A percentile compares a stretch with the other conserved stretches of the same genome.
These are phyloP conservation scores for Suzukiozyma palmioleophila DNA, from an alignment of 1,139 yeast genomes.

Conservation along the genomic window DNA sequence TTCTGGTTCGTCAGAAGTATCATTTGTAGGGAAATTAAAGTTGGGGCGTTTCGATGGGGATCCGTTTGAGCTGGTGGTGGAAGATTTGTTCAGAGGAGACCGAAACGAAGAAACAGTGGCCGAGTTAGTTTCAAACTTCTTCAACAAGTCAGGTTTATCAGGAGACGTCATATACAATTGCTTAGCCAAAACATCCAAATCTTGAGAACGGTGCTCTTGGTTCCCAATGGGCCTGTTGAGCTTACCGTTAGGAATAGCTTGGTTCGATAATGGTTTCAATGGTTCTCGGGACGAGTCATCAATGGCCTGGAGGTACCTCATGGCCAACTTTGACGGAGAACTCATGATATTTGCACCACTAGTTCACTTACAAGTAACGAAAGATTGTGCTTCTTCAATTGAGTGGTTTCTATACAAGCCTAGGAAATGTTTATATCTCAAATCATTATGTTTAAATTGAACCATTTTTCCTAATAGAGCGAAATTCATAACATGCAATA, in stretches of 20 bases:
- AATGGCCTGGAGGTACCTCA: not conserved
- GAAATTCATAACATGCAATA: too few species aligned
- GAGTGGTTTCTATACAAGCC: too few species aligned
- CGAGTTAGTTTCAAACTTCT: slow-evolving; percentile 40
- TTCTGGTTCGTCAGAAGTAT: slow-evolving; percentile 16
- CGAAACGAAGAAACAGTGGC: slow-evolving; percentile 45
- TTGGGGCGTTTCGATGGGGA: slow-evolving; percentile 17
- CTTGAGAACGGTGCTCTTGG: slow-evolving; percentile 21
- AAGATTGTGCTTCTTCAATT: too few species aligned
- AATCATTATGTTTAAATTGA: too few species aligned
- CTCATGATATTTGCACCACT: too few species aligned
- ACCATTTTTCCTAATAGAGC: slow-evolving; percentile 2
- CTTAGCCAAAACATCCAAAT: slow-evolving; percentile 37
- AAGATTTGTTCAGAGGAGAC: slow-evolving; percentile 21
- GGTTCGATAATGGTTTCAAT: not conserved
- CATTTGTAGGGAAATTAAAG: slow-evolving; percentile 7
- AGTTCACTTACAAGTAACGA: too few species aligned
- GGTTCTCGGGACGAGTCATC: not conserved
- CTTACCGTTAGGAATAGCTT: not conserved
- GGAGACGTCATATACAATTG: slow-evolving; percentile 33
- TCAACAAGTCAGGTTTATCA: slow-evolving; percentile 22
- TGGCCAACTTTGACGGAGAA: slow-evolving; percentile 19
- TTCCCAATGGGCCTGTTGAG: slow-evolving; percentile 8
- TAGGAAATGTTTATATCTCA: too few species aligned
- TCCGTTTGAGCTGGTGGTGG: slow-evolving; percentile 17